Conservation (phyloP, 306 rosid genomes). For the Dryas alaskensis region DNA sequence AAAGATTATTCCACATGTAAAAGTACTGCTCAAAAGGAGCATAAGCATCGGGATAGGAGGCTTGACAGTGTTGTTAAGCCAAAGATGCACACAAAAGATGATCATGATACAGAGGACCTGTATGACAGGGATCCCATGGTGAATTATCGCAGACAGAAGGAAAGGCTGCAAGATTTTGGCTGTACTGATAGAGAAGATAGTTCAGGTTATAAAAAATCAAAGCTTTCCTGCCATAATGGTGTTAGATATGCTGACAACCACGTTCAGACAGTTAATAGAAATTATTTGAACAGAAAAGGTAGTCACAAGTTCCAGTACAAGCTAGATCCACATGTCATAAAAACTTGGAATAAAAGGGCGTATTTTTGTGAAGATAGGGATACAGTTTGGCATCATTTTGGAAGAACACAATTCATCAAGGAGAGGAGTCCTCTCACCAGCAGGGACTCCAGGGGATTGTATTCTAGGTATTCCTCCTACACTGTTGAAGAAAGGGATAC, state of each 20-base stretch:
- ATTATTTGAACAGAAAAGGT: constrained; percentile 28
- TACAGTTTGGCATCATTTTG: constrained; percentile 33
- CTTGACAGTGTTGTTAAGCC: constrained; percentile 21
- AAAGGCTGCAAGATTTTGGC: constrained; percentile 29
- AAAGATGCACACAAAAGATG: constrained; percentile 21
- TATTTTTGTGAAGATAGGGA: constrained; percentile 31
- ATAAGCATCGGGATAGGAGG: constrained; percentile 31
- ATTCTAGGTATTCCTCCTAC: constrained; percentile 32
- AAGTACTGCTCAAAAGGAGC: constrained; percentile 32
- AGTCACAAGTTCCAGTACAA: constrained; percentile 29
- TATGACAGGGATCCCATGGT: constrained; percentile 23
- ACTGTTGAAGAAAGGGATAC: constrained; percentile 31
- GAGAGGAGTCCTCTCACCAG: constrained; percentile 31
- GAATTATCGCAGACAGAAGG: constrained; percentile 34
- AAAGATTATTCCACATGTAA: constrained; percentile 40
- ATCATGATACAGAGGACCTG: constrained; percentile 36
- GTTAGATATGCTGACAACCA: constrained; percentile 33
- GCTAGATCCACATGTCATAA: constrained; percentile 28
- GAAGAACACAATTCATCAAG: constrained; percentile 24
- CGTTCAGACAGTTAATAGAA: constrained; percentile 13
- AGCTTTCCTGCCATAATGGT: constrained; percentile 34
- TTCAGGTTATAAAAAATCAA: constrained; percentile 37
- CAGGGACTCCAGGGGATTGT: constrained; percentile 41
- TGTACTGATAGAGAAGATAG: constrained; percentile 27
- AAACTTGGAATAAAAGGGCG: constrained; percentile 30